Base-by-base conservation (phyloP, 352 stramenopile species). In the Elongisporangium anandrum region DNA sequence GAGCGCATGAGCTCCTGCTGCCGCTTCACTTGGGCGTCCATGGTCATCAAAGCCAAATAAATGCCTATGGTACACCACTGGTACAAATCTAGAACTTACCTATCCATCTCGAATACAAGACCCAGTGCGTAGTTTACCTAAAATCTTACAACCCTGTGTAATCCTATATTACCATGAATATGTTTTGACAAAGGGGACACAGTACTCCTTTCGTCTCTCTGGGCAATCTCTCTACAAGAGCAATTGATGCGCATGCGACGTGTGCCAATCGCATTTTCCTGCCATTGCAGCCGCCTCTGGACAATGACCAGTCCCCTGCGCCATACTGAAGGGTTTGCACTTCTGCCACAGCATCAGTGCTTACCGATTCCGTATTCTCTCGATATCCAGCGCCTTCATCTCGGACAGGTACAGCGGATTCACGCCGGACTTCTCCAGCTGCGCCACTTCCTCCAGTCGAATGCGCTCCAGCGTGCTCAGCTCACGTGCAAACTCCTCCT, bases 381-480 rank as follows among this genome's bases (percentile, higher is more conserved):
- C 77, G 57, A 98, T 96, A 74, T 98, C 91, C 49, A 97, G 68
- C 8, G 77, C 86, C 53, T 91, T 92, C 81, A 98, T 97, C 75
- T 98, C 93, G 9, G 80, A 84, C 34, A 97, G 76, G 64, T 98
- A 98, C 19, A 89, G 70, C 24, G 92, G 85, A 59, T 97, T 95
- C 60, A 97, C 88, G 24, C 92, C 92, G 50, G 90, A 84, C 55
- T 81, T 60, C 50, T 90, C 84, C 29, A 98, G 81, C 52, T 97
- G 85, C 0, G 80, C 59, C 7, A 98, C 85, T 66, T 97, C 90
- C 66, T 96, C 85, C 52, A 96, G 72, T 17, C 92, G 80, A 62
- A 98, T 92, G 19, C 67, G 74, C 61, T 97, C 88, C 50, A 98
- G 65, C 63, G 96, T 97, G 13, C 73, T 77, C 56, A 95, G 72